Conservation (phyloP, 2,329 filamentous ascomycete genomes). For the Fusarium falciforme region DNA sequence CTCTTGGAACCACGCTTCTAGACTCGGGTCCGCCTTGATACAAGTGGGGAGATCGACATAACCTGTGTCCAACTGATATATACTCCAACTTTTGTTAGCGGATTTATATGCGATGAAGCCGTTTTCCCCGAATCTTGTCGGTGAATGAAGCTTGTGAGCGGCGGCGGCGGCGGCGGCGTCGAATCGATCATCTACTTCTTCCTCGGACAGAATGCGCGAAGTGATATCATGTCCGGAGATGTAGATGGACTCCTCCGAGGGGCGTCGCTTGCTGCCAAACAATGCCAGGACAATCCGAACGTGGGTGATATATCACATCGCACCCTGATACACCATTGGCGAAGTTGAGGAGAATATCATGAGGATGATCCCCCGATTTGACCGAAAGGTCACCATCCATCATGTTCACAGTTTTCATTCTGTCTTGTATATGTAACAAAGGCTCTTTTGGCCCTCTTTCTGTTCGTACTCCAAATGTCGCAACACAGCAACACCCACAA, state of each 20-base stretch:
- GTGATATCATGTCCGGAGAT: background rate
- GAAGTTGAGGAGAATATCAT: background rate
- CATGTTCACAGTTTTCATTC: background rate
- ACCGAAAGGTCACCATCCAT: background rate
- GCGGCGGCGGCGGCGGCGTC: background rate
- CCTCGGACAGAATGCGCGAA: background rate
- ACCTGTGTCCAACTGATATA: background rate
- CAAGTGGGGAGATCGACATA: background rate
- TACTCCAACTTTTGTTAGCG: background rate
- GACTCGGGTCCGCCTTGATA: background rate
- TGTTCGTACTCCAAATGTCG: background rate
- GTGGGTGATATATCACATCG: background rate
- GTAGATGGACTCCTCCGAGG: background rate
- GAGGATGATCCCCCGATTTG: background rate
- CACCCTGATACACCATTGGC: background rate
- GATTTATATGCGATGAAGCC: background rate
- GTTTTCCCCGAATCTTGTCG: background rate
- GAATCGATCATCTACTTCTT: background rate
- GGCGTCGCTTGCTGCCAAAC: background rate
- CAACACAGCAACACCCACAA: background rate
- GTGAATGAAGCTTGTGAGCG: background rate
- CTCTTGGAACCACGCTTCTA: background rate
- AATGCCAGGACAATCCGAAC: background rate
- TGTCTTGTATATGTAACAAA: background rate
- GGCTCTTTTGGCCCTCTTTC: background rate